Evolutionary conservation across 2,329 filamentous ascomycete species (phyloP).

Genomic region (Alternaria triticina): DNA sequence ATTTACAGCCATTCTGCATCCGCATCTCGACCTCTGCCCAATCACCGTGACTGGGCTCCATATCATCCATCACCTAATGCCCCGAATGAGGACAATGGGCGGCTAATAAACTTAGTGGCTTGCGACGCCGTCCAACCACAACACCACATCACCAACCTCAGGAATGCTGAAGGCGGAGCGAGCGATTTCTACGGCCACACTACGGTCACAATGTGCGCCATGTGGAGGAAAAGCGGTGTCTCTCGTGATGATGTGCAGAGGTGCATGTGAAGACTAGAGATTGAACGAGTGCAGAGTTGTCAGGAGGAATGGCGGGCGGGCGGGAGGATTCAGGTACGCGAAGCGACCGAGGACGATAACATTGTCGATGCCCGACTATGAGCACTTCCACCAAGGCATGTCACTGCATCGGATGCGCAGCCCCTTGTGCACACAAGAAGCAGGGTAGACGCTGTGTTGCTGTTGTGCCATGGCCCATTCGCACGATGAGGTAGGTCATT

Average conservation of each 20-base stretch:
- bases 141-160: constrained; percentile 17
- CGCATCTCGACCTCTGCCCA: constrained; percentile 19
- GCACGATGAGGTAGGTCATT: background rate
- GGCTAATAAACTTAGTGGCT: constrained; percentile 42
- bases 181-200: constrained; percentile 19
- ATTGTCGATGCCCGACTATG: background rate
- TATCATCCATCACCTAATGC: constrained; percentile 37
- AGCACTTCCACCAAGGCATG: background rate
- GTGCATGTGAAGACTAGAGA: constrained; percentile 14
- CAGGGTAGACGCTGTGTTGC: constrained; percentile 3
- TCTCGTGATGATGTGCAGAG: constrained; percentile 34
- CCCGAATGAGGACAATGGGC: constrained; percentile 38
- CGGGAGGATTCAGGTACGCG: constrained; percentile 17
- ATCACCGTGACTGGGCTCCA: constrained; percentile 15
- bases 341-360: background rate
- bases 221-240: constrained; percentile 16
- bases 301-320: constrained; percentile 17
- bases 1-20: constrained; percentile 42
- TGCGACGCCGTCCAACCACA: constrained; percentile 34
- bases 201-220: constrained; percentile 17
- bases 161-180: background rate
- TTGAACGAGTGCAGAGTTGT: constrained; percentile 14
- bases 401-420: background rate
- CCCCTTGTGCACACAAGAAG: background rate
- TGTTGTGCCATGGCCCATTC: constrained; percentile 2